Base-by-base conservation (phyloP, 2,329 filamentous ascomycete genomes). In the Penicillium sp. region DNA sequence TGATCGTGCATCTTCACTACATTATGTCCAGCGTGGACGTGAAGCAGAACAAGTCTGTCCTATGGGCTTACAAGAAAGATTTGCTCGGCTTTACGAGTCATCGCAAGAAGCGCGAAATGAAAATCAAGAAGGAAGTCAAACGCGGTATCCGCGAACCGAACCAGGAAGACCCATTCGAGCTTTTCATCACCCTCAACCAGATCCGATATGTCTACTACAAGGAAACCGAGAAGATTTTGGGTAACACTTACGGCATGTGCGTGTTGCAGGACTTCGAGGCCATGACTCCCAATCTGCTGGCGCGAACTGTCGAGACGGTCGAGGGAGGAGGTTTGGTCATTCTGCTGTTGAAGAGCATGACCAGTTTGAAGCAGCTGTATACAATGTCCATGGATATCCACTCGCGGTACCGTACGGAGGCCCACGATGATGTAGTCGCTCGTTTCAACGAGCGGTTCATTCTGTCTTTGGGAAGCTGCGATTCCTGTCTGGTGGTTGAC, bases 201-300 rank as follows among this genome's bases (percentile, higher is more conserved):
- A 95, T 99, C 69, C 88, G 93, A 71, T 99, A 99, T 80, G 89
- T 93, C 50, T 99, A 95, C 79, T 99, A 99, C 78, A 99, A 99
- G 75, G 93, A 99, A 76, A 97, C 93, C 25, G 93, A 99, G 65
- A 97, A 96, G 78, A 96, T 99, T 66, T 74, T 97, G 49, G 93
- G 93, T 69, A 95, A 97, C 71, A 99, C 93, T 36, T 99, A 93
- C 67, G 92, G 92, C 67, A 96, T 96, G 89, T 96, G 90, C 70
- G 95, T 99, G 57, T 75, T 99, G 60, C 93, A 99, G 71, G 93
- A 99, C 67, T 99, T 99, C 64, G 93, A 99, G 72, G 93, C 91
- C 34, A 82, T 99, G 60, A 99, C 93, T 9, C 93, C 93, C n/a
- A 99, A 99, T 67, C 80, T 96, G 57, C 81, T 99, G 28, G 93